Evolutionary conservation across 2,329 filamentous ascomycete genomes (phyloP).

Genomic region (Colletotrichum sansevieriae): DNA sequence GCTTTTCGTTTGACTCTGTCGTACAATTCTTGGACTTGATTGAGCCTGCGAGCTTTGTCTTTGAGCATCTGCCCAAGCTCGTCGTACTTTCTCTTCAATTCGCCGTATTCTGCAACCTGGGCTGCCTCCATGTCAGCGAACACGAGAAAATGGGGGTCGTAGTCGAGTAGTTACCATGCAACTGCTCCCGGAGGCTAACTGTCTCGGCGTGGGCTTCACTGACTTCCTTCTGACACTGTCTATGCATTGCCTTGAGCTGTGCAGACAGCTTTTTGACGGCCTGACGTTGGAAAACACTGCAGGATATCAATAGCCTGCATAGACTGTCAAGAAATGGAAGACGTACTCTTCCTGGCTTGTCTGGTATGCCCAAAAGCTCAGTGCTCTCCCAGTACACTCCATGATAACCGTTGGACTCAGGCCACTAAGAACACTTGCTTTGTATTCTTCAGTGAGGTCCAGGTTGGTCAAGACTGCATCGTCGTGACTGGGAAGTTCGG

Average conservation of each 20-base stretch:
- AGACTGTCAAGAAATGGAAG: not conserved
- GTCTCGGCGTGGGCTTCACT: conserved; percentile 83
- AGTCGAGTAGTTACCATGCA: conserved; percentile 66
- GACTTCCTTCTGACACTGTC: conserved; percentile 79
- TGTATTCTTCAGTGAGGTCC: conserved; percentile 89
- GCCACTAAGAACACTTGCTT: conserved; percentile 86
- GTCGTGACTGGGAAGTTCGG: conserved; percentile 76
- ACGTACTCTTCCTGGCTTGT: conserved; percentile 83
- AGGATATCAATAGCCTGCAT: conserved; percentile 25
- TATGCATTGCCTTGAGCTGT: conserved; percentile 75
- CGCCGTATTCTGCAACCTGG: conserved; percentile 72
- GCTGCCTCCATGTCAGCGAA: conserved; percentile 48
- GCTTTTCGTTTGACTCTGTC: conserved; percentile 70
- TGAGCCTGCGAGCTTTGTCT: conserved; percentile 78
- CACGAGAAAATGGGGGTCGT: conserved; percentile 14
- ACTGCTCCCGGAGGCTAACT: conserved; percentile 71
- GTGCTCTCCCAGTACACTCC: conserved; percentile 84
- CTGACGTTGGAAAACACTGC: conserved; percentile 82
- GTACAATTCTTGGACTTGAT: conserved; percentile 76
- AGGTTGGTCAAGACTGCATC: conserved; percentile 80
- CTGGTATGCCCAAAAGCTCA: conserved; percentile 91
- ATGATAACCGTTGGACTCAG: conserved; percentile 85
- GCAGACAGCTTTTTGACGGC: conserved; percentile 78
- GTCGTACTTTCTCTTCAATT: conserved; percentile 77
- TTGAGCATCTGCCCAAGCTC: conserved; percentile 75